A percentile compares a stretch with the other conserved stretches of the same genome.
Evolutionary conservation across 768 basidiomycete genomes (phyloP).

Genomic region (Nevesoporus exiguus): DNA sequence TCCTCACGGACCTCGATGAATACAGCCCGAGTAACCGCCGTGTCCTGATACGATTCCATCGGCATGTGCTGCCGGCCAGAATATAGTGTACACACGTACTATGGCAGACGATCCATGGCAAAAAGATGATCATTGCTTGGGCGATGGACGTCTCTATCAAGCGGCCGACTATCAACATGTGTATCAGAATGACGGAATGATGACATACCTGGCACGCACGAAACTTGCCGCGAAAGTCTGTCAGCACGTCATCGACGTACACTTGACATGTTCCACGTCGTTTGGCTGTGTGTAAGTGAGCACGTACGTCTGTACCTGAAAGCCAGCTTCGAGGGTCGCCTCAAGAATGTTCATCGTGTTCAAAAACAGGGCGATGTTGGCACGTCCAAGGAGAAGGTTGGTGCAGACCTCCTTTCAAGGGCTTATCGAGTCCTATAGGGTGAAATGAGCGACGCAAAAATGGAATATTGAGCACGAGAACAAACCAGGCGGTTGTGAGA

Average conservation of each 20-base stretch:
- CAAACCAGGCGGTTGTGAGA: too few species aligned
- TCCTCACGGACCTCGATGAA: constrained; percentile 43
- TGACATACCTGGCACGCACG: constrained; percentile 54
- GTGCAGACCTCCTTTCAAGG: constrained; percentile 71
- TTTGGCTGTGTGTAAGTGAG: constrained; percentile 62
- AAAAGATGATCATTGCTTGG: too few species aligned
- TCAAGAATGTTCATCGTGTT: constrained; percentile 71
- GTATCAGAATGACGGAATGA: background rate
- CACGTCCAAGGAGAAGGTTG: constrained; percentile 55
- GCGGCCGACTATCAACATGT: background rate
- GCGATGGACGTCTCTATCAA: constrained; percentile 48
- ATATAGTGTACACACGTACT: too few species aligned
- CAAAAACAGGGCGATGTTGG: constrained; percentile 70
- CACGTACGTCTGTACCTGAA: constrained; percentile 55
- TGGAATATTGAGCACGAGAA: background rate
- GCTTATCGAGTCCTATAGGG: constrained; percentile 54
- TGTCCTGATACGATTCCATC: too few species aligned
- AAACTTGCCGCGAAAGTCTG: constrained; percentile 73
- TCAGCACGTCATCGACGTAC: constrained; percentile 35
- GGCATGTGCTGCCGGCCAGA: too few species aligned
- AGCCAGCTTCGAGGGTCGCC: constrained; percentile 52
- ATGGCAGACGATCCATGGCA: too few species aligned
- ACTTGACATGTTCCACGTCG: constrained; percentile 55
- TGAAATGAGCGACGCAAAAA: background rate
- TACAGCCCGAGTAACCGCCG: constrained; percentile 36